Evolutionary conservation across 805 yeast species (phyloP), one percentile per base, ranked within the genome.

Genomic region (Candida bentonensis): DNA sequence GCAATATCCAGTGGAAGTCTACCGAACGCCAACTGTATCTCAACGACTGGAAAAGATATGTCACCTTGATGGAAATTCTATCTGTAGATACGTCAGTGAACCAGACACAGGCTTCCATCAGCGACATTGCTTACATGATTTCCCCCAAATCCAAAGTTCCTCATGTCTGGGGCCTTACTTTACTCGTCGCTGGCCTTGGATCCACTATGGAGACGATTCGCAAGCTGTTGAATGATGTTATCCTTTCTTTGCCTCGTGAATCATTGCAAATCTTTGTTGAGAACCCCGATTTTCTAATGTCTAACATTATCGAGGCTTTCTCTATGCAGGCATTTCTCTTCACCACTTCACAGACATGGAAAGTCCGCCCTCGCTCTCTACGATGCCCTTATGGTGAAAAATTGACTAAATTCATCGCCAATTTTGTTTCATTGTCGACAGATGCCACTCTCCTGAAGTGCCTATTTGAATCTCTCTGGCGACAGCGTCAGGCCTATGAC

Each of bases 1-100:
- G 65, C 1, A 58, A 62, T 20, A 68, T 79, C 55, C 41, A 46
- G 2, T 79, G 80, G 79, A 61, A 58, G 0, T 15, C 43, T 4
- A 25, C 22, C 13, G 23, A 41, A 41, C 7, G 15, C 20, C 27
- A 42, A 25, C 22, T 20, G 45, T 45, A 17, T 23, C 34, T 73
- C 17, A 64, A 61, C 3, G 71, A 76, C 21, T 87, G 96, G 96
- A 69, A 74, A 39, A 70, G 83, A 47, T 87, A 69, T 53, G 67
- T 76, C 22, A 83, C 95, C 0, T 61, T 87, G 13, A 81, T 75
- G 53, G 95, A 87, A 55, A 82, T 87, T 41, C 63, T 84, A 22
- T 92, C 86, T 1, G 70, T 87, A 33, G 96, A 87, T 57, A 77
- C 95, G 0, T 82, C 95, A 0, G 62, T 84, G 53, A 87, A 88